phyloP scores from a whole-genome alignment of 768 basidiomycete species.

The Termitomyces sp. region DNA sequence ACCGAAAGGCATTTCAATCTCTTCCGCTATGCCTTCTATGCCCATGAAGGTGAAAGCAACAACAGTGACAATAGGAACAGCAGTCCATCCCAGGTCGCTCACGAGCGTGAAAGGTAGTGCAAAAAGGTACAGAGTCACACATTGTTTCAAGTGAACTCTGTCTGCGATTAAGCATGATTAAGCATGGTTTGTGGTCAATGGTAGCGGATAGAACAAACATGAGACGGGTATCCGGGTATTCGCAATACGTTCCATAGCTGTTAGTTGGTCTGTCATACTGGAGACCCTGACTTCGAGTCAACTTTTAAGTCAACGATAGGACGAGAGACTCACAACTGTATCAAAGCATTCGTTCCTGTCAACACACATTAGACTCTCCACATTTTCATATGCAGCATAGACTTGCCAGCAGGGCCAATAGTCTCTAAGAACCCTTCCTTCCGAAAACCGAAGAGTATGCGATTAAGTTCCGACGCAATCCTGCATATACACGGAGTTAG shows the following conservation, averaged over 20 bases:
- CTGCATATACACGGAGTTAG: constrained; percentile 25
- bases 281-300: constrained; percentile 45
- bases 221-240: constrained; percentile 80
- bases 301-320: not conserved
- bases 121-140: constrained; percentile 89
- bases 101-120: constrained; percentile 85
- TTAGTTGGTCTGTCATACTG: constrained; percentile 80
- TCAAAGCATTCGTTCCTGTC: constrained; percentile 73
- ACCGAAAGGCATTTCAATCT: constrained; percentile 96
- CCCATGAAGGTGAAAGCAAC: constrained; percentile 92
- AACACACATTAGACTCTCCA: not conserved
- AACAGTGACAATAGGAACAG: constrained; percentile 80
- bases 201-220: constrained; percentile 30
- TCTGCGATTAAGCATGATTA: constrained; percentile 34
- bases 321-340: constrained; percentile 42
- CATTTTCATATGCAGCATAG: not conserved
- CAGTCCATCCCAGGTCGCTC: constrained; percentile 75
- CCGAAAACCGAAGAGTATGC: constrained; percentile 66
- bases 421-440: constrained; percentile 81
- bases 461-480: constrained; percentile 76
- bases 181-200: not conserved
- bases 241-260: constrained; percentile 85
- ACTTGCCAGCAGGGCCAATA: constrained; percentile 79
- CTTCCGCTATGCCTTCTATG: constrained; percentile 92
- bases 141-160: constrained; percentile 91